Base-by-base conservation (phyloP, 192 early-diverging fungal species). In the Ramicandelaber brevisporus region DNA sequence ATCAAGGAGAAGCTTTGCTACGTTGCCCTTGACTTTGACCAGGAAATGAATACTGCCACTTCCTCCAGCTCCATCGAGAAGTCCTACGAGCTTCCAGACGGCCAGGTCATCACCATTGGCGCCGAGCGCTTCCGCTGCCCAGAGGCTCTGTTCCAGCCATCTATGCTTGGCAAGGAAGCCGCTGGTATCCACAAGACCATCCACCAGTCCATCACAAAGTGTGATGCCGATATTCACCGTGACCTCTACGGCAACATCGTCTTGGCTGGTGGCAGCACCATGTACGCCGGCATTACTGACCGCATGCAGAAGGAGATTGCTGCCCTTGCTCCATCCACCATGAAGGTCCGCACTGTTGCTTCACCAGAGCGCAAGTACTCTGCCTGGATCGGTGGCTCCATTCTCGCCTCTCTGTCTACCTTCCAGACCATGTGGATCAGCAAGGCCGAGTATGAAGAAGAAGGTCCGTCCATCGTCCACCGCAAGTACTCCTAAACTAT, bases 401-500 rank as follows among this genome's bases (percentile, higher is more conserved):
- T 65, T 28, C 36, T 67, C 20, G 61, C 64, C 12, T 67, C 61
- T 5, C 42, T 65, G 20, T 55, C 57, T 24, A 65, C 64, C 22
- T 67, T 67, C 58, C 64, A 67, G 47, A 43, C 58, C 17, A 67
- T 65, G 64, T 67, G 64, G 64, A 62, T 67, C 48, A 56, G 58
- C 17, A 67, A 65, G 44, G 55, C 72, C 55, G 80, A 85, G 57
- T 81, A 82, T 58, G 81, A 86, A 51, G 81, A 86, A 57, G 64
- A 62, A 35, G 81, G 81, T 43, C 75, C 78, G 17, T 76, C 71
- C 22, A 85, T 85, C 37, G 81, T 85, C 24, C 81, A 85, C 63
- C 61, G 81, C 53, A 84, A 81, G 59, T 84, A 77, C 53, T 84
- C 69, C 60, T 69, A 67, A 61, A 55, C 32, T 59, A 64, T 40